Conservation (phyloP, 2,329 filamentous ascomycete genomes). For the Cryphonectria radicalis region DNA sequence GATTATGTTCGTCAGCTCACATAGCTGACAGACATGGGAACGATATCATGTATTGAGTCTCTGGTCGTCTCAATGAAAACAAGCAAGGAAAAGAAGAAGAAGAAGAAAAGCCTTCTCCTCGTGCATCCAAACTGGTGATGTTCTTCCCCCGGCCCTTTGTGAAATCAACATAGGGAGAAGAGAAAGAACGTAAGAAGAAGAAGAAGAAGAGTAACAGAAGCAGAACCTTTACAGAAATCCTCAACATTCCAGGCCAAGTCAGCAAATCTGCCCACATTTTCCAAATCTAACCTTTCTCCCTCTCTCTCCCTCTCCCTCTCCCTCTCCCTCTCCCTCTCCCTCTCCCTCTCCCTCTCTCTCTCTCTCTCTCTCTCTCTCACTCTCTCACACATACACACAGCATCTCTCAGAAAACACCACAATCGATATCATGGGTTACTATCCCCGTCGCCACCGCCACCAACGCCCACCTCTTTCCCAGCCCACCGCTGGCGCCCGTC, state of each 20-base stretch:
- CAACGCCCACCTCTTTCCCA: constrained; percentile 48
- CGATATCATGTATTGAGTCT: constrained; percentile 11
- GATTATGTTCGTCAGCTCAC: constrained; percentile 22
- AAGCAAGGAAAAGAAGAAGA: too few species aligned
- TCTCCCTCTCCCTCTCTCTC: too few species aligned
- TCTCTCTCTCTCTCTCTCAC: too few species aligned
- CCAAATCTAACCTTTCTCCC: too few species aligned
- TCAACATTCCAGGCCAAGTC: too few species aligned
- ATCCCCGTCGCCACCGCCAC: constrained; percentile 48
- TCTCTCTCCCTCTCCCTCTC: too few species aligned
- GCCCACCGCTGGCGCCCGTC: constrained; percentile 42
- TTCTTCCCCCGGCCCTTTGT: neutral
- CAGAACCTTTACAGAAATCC: too few species aligned
- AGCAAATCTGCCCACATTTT: too few species aligned
- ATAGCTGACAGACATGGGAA: neutral
- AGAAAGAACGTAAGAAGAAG: neutral
- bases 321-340: too few species aligned
- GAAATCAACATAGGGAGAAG: neutral
- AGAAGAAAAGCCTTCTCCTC: neutral
- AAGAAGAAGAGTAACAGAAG: too few species aligned
- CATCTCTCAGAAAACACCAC: too few species aligned
- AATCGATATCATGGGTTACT: constrained; percentile 42
- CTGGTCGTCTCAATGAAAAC: neutral
- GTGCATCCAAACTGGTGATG: neutral
- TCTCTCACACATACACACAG: too few species aligned